Evolutionary conservation across 257 asterid genomes (phyloP).

Genomic region (Solanum bulbocastanum): DNA sequence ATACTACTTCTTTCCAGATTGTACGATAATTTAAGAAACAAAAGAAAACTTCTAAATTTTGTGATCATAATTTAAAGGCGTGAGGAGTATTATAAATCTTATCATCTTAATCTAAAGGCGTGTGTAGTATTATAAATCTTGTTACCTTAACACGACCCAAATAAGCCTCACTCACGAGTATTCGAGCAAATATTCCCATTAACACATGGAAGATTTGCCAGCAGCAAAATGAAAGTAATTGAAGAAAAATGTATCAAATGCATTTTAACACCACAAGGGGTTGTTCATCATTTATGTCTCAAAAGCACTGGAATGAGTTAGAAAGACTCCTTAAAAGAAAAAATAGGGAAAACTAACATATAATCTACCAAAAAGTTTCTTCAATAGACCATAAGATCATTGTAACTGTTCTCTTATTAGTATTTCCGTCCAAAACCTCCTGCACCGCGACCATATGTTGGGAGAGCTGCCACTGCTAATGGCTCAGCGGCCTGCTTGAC

Average conservation of each 20-base stretch:
- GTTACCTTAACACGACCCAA: neutral
- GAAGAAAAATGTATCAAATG: neutral
- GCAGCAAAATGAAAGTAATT: neutral
- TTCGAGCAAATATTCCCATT: neutral
- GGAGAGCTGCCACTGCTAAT: slow-evolving; percentile 5
- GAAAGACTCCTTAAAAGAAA: neutral
- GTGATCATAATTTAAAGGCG: neutral
- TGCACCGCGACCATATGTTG: slow-evolving; percentile 20
- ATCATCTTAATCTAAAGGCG: too few relatives aligned
- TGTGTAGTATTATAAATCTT: too few relatives aligned
- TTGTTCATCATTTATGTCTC: neutral
- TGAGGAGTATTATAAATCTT: too few relatives aligned
- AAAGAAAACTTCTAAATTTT: neutral
- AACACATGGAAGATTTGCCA: neutral
- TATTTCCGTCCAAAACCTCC: slow-evolving; percentile 25
- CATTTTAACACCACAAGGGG: neutral
- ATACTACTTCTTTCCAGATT: neutral
- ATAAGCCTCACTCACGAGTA: neutral
- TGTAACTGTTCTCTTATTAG: neutral
- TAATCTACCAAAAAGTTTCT: neutral
- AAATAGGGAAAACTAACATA: neutral
- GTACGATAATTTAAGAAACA: too few relatives aligned
- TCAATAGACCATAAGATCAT: neutral
- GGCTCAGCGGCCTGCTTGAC: slow-evolving; percentile 17
- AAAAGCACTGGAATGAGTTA: neutral